A percentile compares a stretch with the other conserved stretches of the same genome.
These are phyloP conservation scores for Passiflora organensis DNA, from an alignment of 345 rosid species.

Conservation along the genomic window DNA sequence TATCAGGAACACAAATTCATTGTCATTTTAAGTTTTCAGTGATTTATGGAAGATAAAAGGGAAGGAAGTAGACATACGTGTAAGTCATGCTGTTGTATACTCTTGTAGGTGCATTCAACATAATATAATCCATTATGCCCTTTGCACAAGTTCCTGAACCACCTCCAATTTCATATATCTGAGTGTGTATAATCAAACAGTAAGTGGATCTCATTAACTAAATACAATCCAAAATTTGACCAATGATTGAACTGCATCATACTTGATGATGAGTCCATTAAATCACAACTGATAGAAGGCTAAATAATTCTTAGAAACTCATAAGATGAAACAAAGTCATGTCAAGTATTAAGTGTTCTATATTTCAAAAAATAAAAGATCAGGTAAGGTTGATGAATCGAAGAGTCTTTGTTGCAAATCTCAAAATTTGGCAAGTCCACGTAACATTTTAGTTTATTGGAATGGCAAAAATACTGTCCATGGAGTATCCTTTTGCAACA, in stretches of 20 bases:
- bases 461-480: background rate
- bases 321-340: background rate
- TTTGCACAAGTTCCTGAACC: conserved; percentile 97
- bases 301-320: conserved; percentile 5
- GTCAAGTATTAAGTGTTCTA: background rate
- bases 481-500: background rate
- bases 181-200: conserved; percentile 26
- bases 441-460: background rate
- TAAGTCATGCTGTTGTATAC: conserved; percentile 86
- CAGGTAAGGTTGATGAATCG: background rate
- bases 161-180: conserved; percentile 98
- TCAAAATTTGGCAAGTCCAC: background rate
- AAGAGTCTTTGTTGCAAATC: too few species aligned
- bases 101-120: conserved; percentile 88
- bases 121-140: conserved; percentile 93
- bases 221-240: background rate
- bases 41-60: conserved; percentile 5
- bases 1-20: background rate
- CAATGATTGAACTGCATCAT: background rate
- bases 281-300: background rate
- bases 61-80: conserved; percentile 49
- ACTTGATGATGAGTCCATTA: background rate
- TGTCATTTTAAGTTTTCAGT: too few species aligned
- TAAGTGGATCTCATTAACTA: conserved; percentile 5
- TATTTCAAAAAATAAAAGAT: background rate